Percentiles rank a stretch among this genome's conserved stretches.
These are phyloP conservation scores for Paratinospora sagittata DNA, from an alignment of 164 flowering plant species.

Conservation along the genomic window DNA sequence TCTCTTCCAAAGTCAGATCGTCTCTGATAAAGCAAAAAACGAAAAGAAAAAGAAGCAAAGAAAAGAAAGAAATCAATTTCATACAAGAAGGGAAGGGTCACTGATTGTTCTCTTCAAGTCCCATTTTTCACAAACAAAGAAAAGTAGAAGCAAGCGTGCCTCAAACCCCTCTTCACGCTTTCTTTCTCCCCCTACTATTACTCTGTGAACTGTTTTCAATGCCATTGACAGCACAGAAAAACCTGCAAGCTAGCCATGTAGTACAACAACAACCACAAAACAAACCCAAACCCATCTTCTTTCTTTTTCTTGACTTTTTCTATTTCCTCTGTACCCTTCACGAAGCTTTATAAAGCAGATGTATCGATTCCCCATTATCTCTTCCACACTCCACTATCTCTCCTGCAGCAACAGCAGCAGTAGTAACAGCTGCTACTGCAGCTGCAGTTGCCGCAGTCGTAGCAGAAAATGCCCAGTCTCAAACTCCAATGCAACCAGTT, in stretches of 20 bases:
- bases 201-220: neutral
- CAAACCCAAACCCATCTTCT: neutral
- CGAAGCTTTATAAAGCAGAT: neutral
- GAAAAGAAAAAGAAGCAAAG: neutral
- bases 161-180: neutral
- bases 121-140: neutral
- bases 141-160: constrained; percentile 1
- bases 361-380: neutral
- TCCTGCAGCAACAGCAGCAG: neutral
- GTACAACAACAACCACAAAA: no score
- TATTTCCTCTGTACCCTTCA: neutral
- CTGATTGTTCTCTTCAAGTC: neutral
- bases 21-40: neutral
- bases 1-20: neutral
- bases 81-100: no score
- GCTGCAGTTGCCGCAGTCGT: neutral
- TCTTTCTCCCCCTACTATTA: neutral
- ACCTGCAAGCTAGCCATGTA: neutral
- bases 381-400: neutral
- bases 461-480: constrained; percentile 6
- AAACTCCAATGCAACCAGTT: constrained; percentile 16
- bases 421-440: neutral
- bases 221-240: neutral
- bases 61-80: neutral
- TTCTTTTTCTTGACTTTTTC: no score